A percentile compares a stretch with the other conserved stretches of the same genome.
Conservation (phyloP, 1,284 basidiomycete species). For the Veloboletus limbatus region DNA sequence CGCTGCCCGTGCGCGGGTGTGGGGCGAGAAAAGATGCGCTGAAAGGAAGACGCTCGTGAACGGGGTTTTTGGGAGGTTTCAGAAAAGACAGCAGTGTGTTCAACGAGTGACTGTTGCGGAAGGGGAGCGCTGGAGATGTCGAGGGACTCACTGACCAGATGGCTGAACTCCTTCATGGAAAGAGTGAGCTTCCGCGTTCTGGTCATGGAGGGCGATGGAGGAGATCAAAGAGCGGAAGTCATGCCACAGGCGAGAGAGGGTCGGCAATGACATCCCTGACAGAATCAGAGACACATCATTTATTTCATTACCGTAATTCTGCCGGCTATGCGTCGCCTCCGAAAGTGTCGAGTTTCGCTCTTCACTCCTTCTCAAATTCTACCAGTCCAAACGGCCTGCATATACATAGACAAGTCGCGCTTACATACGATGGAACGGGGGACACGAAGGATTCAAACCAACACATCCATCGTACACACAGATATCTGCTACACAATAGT, state of each 20-base stretch:
- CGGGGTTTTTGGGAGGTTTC: constrained; percentile 17
- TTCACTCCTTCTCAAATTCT: no score
- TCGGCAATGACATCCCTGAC: constrained; percentile 9
- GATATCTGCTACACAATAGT: constrained; percentile 6
- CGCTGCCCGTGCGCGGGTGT: constrained; percentile 10
- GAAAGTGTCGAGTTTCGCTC: no score
- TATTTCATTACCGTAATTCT: no score
- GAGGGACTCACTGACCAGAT: constrained; percentile 34
- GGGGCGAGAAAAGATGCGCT: constrained; percentile 33
- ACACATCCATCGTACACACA: background rate
- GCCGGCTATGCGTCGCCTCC: no score
- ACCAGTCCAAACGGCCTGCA: no score
- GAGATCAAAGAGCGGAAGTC: constrained; percentile 7
- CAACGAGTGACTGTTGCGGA: constrained; percentile 24
- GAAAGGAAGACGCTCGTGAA: constrained; percentile 20
- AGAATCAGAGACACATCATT: no score
- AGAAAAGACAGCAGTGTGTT: constrained; percentile 22
- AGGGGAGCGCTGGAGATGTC: constrained; percentile 15
- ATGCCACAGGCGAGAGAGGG: constrained; percentile 22
- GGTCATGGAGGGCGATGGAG: constrained; percentile 22
- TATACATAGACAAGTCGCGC: no score
- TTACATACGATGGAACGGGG: no score
- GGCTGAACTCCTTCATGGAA: constrained; percentile 34
- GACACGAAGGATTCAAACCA: no score
- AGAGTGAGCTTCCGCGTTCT: constrained; percentile 29